Conservation (phyloP, 164 flowering plant genomes). For the Stephania japonica region DNA sequence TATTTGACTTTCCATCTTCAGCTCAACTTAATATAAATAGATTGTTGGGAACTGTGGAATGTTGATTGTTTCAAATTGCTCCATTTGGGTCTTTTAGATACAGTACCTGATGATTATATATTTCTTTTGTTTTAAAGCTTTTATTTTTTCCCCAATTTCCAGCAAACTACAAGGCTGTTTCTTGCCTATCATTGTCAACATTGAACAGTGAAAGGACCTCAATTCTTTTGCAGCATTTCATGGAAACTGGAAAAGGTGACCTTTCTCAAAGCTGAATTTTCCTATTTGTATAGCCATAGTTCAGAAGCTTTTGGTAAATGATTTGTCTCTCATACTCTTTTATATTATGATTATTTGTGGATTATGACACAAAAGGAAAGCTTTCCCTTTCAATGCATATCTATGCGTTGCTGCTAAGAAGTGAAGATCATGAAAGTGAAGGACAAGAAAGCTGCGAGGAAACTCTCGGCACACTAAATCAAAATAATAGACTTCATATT, state of each 20-base stretch:
- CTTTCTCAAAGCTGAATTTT: not conserved
- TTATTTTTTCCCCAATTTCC: conserved; percentile 16
- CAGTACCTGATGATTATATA: not conserved
- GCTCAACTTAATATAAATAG: no score
- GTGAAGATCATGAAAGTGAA: not conserved
- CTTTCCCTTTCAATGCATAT: not conserved
- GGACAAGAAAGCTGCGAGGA: no score
- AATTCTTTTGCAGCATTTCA: conserved; percentile 67
- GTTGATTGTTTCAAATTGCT: no score
- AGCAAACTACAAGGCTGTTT: conserved; percentile 91
- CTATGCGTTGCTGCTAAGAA: not conserved
- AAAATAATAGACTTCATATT: no score
- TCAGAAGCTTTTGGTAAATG: not conserved
- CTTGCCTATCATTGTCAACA: conserved; percentile 69
- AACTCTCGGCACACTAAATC: no score
- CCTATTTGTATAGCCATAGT: not conserved
- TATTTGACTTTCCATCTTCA: no score
- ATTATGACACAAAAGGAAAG: not conserved
- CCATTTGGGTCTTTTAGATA: not conserved
- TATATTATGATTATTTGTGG: not conserved
- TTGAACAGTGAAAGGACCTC: conserved; percentile 73
- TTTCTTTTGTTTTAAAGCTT: not conserved
- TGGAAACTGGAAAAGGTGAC: conserved; percentile 76
- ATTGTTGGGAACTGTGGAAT: no score
- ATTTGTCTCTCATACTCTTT: not conserved